phyloP scores from a whole-genome alignment of 192 early-diverging fungal species.

The Cetraspora pellucida region DNA sequence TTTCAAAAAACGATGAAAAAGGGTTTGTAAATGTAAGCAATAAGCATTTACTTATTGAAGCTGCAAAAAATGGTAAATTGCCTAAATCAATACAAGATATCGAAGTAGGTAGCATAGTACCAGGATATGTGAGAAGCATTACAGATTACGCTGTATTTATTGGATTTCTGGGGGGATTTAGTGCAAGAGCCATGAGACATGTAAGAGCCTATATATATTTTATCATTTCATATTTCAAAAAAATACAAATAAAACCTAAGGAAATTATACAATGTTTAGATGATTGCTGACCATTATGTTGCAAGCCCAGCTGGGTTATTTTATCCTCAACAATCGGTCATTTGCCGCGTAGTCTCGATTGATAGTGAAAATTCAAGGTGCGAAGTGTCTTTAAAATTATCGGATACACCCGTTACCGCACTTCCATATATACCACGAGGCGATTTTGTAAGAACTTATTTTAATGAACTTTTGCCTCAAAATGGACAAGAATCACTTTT shows the following conservation, averaged over 20 bases:
- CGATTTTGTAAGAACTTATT: constrained; percentile 55
- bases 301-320: constrained; percentile 57
- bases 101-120: constrained; percentile 58
- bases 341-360: constrained; percentile 59
- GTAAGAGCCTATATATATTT: constrained; percentile 32
- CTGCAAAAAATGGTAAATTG: constrained; percentile 54
- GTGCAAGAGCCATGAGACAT: constrained; percentile 63
- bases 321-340: constrained; percentile 68
- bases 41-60: constrained; percentile 65
- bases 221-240: constrained; percentile 38
- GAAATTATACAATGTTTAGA: not conserved
- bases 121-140: constrained; percentile 66
- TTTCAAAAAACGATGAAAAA: constrained; percentile 51
- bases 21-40: constrained; percentile 58
- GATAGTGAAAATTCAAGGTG: constrained; percentile 53
- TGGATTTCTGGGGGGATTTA: constrained; percentile 57
- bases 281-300: constrained; percentile 62
- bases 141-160: constrained; percentile 71
- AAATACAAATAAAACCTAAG: not conserved
- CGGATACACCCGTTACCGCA: constrained; percentile 46
- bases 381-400: constrained; percentile 70
- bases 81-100: constrained; percentile 45
- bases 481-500: constrained; percentile 39
- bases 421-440: constrained; percentile 45
- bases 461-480: constrained; percentile 50